Percentiles rank a stretch among this genome's conserved stretches.
phyloP scores from a whole-genome alignment of 805 yeast species.

The Wickerhamomyces hampshirensis region DNA sequence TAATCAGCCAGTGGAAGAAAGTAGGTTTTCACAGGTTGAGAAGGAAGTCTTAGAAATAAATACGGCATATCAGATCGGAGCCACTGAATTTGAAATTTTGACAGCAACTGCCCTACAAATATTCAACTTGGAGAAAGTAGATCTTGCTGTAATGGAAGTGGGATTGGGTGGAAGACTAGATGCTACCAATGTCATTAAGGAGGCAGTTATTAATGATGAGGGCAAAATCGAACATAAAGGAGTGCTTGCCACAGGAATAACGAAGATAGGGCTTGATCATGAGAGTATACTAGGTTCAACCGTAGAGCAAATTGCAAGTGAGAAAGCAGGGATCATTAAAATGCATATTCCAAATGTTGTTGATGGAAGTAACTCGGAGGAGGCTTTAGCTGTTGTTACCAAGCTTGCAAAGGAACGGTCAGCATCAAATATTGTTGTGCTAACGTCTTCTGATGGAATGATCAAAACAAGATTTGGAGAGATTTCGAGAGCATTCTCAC shows the following conservation, averaged over 20 bases:
- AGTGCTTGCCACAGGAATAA: slow-evolving; percentile 64
- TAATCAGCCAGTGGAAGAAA: slow-evolving; percentile 46
- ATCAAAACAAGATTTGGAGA: slow-evolving; percentile 29
- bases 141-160: slow-evolving; percentile 84
- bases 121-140: slow-evolving; percentile 55
- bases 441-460: slow-evolving; percentile 7
- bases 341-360: slow-evolving; percentile 51
- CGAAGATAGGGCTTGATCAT: slow-evolving; percentile 87
- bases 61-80: slow-evolving; percentile 40
- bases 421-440: slow-evolving; percentile 25
- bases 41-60: slow-evolving; percentile 39
- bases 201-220: slow-evolving; percentile 13
- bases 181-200: slow-evolving; percentile 73
- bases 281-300: slow-evolving; percentile 69
- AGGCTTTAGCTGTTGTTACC: slow-evolving; percentile 44
- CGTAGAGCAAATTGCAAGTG: slow-evolving; percentile 58
- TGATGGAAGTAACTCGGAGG: slow-evolving; percentile 58
- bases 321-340: slow-evolving; percentile 87
- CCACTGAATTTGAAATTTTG: slow-evolving; percentile 84
- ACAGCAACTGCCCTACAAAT: slow-evolving; percentile 83
- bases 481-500: slow-evolving; percentile 34
- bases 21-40: slow-evolving; percentile 42
- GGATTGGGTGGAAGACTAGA: slow-evolving; percentile 91
- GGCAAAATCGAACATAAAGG: slow-evolving; percentile 23
- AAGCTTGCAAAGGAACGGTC: slow-evolving; percentile 30